phyloP scores from a whole-genome alignment of 2,329 filamentous ascomycete genomes.

The Diatrype stigma region DNA sequence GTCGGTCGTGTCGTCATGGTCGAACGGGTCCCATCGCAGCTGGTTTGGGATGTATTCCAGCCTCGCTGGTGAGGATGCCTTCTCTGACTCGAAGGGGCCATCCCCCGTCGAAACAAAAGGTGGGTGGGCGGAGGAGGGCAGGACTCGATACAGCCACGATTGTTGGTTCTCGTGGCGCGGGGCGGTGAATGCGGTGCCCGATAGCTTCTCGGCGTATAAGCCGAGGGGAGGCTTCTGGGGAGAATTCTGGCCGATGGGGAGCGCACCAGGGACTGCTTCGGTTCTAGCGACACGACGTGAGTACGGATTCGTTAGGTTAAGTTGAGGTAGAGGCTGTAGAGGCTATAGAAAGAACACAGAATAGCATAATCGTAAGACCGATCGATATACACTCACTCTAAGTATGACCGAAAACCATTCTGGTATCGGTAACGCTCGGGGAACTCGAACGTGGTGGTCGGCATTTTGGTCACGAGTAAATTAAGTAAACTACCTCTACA shows the following conservation, averaged over 20 bases:
- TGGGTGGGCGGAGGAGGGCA: constrained; percentile 50
- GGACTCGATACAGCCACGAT: constrained; percentile 57
- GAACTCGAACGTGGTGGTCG: constrained; percentile 31
- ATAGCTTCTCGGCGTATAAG: constrained; percentile 66
- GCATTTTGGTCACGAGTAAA: constrained; percentile 21
- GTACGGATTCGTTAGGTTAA: neutral
- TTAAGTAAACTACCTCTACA: neutral
- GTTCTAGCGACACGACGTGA: constrained; percentile 35
- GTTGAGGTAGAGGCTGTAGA: neutral
- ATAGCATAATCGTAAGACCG: too few relatives aligned
- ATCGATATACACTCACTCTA: constrained; percentile 49
- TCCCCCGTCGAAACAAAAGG: constrained; percentile 30
- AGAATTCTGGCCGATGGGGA: constrained; percentile 65
- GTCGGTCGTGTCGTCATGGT: constrained; percentile 56
- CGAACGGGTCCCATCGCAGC: constrained; percentile 77
- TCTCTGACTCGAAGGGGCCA: constrained; percentile 41
- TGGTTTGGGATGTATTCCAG: constrained; percentile 78
- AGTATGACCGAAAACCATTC: constrained; percentile 65
- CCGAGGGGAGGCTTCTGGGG: constrained; percentile 67
- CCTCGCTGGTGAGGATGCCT: constrained; percentile 44
- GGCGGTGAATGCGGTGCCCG: constrained; percentile 57
- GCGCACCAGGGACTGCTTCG: constrained; percentile 62
- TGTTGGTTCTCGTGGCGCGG: constrained; percentile 55
- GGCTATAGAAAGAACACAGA: too few relatives aligned
- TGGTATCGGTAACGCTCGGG: constrained; percentile 55